Evolutionary conservation across 1,284 basidiomycete species (phyloP), one percentile per base, ranked within the genome.

Genomic region (Ceratobasidium sp.): DNA sequence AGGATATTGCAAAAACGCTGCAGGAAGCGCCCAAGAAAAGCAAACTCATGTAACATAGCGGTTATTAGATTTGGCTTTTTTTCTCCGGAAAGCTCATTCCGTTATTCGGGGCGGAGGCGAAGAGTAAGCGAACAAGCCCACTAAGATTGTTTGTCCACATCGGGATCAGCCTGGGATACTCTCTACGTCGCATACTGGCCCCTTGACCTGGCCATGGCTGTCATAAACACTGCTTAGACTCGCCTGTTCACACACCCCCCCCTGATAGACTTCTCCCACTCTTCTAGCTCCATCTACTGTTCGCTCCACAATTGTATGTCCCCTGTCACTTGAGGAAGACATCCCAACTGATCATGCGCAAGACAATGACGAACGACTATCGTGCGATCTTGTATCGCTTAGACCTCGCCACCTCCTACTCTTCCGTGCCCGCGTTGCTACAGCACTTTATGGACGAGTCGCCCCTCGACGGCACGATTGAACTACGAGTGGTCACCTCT

Each of bases 1-100:
- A 81, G 74, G 88, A 91, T 72, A 81, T 92, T 56, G 74, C 77
- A 0, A 73, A 76, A 2, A 78, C 83, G 3, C 78, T 90, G 38
- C 77, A 77, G 64, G 74, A 79, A 15, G 81, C 84, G 53, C 20
- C 60, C 25, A 25, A 22, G 34, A 65, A 65, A 53, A 42, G 60
- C 49, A 65, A 65, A 35, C 3, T 29, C 4, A 3, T 22, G 35
- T 65, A 53, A 38, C 42, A 53, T n/a, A 40, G 40, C 10, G 22
- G 20, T 20, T 12, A 6, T 47, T 10, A 12, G 10, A 47, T 8
- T 12, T 47, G n/a, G 45, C 38, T 47, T 47, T 47, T 47, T 47
- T 8, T 8, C 10, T 47, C n/a, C 22, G 45, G 45, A 47, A 47
- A 47, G 35, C 8, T 42, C 12, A 4, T 15, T 17, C 2, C 31